A percentile compares a stretch with the other conserved stretches of the same genome.
phyloP scores from a whole-genome alignment of 371 early-diverging fungal genomes.

The Haplosporangium sp. region DNA sequence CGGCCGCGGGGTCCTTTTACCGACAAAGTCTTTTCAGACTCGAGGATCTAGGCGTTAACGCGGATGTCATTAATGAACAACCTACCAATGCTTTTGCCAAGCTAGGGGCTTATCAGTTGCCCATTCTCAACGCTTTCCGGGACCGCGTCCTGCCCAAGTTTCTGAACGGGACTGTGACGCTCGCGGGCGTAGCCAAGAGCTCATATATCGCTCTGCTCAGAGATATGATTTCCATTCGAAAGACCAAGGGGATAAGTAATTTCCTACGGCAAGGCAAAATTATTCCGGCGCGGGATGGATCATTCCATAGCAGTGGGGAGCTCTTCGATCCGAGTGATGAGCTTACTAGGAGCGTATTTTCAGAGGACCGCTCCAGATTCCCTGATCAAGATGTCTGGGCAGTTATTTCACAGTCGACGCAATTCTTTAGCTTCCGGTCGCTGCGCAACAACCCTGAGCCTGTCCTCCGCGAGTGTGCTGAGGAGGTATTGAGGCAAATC shows the following conservation, averaged over 20 bases:
- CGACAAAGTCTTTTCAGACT: background rate
- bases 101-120: conserved; percentile 11
- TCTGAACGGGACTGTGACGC: background rate
- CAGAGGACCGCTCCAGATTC: background rate
- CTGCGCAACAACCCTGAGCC: too few relatives aligned
- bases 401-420: background rate
- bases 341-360: background rate
- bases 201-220: conserved; percentile 7
- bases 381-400: background rate
- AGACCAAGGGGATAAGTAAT: background rate
- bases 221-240: background rate
- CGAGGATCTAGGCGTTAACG: background rate
- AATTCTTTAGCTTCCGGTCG: background rate
- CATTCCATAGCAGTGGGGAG: background rate
- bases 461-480: conserved; percentile 21
- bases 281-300: conserved; percentile 11
- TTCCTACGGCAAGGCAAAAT: background rate
- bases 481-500: conserved; percentile 4
- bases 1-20: conserved; percentile 14
- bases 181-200: background rate
- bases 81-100: background rate
- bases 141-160: conserved; percentile 11
- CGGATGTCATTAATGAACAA: background rate
- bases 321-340: conserved; percentile 3
- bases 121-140: background rate